These are phyloP conservation scores for Phialocephala sp. DNA, from an alignment of 2,329 filamentous ascomycete genomes.

Conservation along the genomic window DNA sequence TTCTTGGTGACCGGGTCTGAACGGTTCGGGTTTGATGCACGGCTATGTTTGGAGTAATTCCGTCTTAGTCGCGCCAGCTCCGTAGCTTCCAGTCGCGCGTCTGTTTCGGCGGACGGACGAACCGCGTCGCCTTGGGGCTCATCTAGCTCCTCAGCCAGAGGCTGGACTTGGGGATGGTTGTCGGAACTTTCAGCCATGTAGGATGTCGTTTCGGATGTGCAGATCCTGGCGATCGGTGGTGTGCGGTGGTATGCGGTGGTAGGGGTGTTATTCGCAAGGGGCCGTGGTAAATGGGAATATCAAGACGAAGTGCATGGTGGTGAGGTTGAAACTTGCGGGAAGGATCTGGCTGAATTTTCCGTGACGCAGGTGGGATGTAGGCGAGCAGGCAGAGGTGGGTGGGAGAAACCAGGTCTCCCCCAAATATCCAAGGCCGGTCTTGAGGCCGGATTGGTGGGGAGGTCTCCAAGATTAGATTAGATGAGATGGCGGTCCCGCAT, in stretches of 20 bases:
- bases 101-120: slow-evolving; percentile 28
- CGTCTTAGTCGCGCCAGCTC: slow-evolving; percentile 36
- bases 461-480: slow-evolving; percentile 4
- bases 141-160: slow-evolving; percentile 15
- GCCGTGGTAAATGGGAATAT: slow-evolving; percentile 1
- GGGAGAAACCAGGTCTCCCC: not conserved
- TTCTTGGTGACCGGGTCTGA: slow-evolving; percentile 25
- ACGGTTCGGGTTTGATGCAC: slow-evolving; percentile 29
- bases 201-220: slow-evolving; percentile 11
- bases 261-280: not conserved
- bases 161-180: not conserved
- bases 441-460: not conserved
- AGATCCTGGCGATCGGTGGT: slow-evolving; percentile 5
- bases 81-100: slow-evolving; percentile 36
- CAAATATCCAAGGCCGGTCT: too few species aligned
- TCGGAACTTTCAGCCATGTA: slow-evolving; percentile 24
- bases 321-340: not conserved
- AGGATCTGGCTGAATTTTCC: not conserved
- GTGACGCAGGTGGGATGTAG: not conserved
- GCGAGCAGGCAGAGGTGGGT: not conserved
- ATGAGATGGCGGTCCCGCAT: not conserved
- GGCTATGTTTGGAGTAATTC: slow-evolving; percentile 31
- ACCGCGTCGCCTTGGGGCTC: slow-evolving; percentile 24
- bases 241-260: not conserved
- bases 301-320: slow-evolving; percentile 6